These are phyloP conservation scores for Fraxinus albicans DNA, from an alignment of 305 asterid species.

Conservation along the genomic window DNA sequence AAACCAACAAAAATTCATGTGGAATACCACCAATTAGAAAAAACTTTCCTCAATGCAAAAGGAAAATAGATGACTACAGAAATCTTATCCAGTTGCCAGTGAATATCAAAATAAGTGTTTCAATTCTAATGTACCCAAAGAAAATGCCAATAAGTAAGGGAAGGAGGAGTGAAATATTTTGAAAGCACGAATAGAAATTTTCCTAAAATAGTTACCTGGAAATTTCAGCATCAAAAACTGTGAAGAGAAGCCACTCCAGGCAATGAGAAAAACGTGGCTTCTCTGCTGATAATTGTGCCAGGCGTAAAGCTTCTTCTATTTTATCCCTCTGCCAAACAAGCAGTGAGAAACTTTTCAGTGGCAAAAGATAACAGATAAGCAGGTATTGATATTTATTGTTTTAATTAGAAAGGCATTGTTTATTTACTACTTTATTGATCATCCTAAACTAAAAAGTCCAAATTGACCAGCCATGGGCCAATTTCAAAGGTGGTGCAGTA, in stretches of 20 bases:
- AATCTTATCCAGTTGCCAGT: slow-evolving; percentile 5
- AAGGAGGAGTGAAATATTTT: slow-evolving; percentile 10
- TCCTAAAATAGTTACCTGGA: slow-evolving; percentile 55
- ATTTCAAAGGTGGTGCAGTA: background rate
- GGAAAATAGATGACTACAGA: background rate
- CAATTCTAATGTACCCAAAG: slow-evolving; percentile 1
- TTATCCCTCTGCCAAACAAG: slow-evolving; percentile 69
- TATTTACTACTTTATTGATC: background rate
- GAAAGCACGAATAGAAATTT: background rate
- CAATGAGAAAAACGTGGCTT: slow-evolving; percentile 99
- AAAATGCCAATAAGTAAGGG: slow-evolving; percentile 16
- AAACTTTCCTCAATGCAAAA: background rate
- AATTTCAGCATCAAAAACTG: slow-evolving; percentile 98
- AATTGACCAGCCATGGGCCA: background rate
- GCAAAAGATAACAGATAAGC: background rate
- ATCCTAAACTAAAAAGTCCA: background rate
- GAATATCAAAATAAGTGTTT: slow-evolving; percentile 17
- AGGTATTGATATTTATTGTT: background rate
- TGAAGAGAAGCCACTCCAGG: slow-evolving; percentile 98
- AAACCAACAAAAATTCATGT: slow-evolving; percentile 4
- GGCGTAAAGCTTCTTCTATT: slow-evolving; percentile 89
- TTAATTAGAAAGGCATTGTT: background rate
- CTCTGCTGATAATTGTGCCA: slow-evolving; percentile 89
- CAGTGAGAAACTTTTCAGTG: background rate
- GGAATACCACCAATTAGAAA: background rate